Evolutionary conservation across 495 filamentous ascomycete genomes (phyloP), one percentile per base, ranked within the genome.

Genomic region (Elasticomyces elasticus): DNA sequence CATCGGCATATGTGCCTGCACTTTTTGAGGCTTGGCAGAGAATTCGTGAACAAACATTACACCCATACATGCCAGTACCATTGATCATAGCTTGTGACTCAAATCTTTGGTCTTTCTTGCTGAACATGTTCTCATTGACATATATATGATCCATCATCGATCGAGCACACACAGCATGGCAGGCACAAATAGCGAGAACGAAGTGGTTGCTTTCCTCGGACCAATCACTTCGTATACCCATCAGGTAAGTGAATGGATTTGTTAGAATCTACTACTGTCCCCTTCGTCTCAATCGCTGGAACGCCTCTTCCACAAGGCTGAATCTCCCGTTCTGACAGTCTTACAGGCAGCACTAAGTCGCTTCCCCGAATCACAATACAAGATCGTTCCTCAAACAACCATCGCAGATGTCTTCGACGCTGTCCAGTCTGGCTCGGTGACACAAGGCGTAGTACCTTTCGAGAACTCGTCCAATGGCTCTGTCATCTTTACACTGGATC

Each of bases 391-490:
- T n/a, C 57, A 59, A 55, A 55, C 53, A 13, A 64, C 63, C 10
- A 69, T 77, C 50, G 54, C 72, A 78, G 89, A 91, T 55, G 80
- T 94, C 56, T 95, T 97, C 67, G 72, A 77, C 27, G 75, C 79
- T 15, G 83, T 95, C 19, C 89, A 95, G 67, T 72, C 75, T 13
- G 69, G 76, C 53, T 54, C 66, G 22, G 75, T 76, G 0, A 67
- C 74, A 54, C 84, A 80, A 62, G 91, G 89, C 55, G 86, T 98
- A 3, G 86, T 96, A 15, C 92, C 92, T 26, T 90, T 94, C 71
- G 92, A 98, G 69, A 98, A 98, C 70, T 90, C 84, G 10, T 89
- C 89, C 59, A 94, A 96, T 69, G 92, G 92, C 56, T 81, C 82
- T 40, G 94, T 98, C 37, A 80, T 91, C 23, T 79, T 83, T 65